Percentiles rank a stretch among this genome's conserved stretches.
These are phyloP conservation scores for Cucurbita ficifolia DNA, from an alignment of 306 rosid species.

Conservation along the genomic window DNA sequence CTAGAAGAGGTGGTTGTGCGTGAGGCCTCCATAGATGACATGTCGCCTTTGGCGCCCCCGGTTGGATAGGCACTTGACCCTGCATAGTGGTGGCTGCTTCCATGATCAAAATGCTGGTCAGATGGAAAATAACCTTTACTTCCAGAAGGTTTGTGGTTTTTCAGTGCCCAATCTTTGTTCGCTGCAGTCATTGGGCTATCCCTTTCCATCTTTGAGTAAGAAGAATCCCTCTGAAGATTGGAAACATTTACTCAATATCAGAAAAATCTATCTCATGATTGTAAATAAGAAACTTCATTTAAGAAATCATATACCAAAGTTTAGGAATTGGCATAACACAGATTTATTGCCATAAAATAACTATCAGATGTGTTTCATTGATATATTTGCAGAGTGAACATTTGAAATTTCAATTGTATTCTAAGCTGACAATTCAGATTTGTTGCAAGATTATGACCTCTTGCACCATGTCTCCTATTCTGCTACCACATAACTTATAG, in stretches of 20 bases:
- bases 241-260: not conserved
- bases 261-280: not conserved
- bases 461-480: not conserved
- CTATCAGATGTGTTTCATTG: not conserved
- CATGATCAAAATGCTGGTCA: conserved; percentile 6
- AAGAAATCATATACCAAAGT: no score
- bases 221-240: conserved; percentile 39
- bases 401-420: not conserved
- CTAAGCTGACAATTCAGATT: not conserved
- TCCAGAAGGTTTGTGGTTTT: conserved; percentile 7
- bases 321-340: not conserved
- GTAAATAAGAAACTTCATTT: no score
- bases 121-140: conserved; percentile 10
- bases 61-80: conserved; percentile 15
- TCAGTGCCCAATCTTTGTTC: conserved; percentile 9
- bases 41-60: conserved; percentile 10
- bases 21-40: conserved; percentile 43
- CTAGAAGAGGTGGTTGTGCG: conserved; percentile 71
- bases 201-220: conserved; percentile 32
- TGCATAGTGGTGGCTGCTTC: conserved; percentile 5
- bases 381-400: not conserved
- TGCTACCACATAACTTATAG: not conserved
- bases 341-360: not conserved
- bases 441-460: not conserved
- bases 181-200: conserved; percentile 39